A percentile compares a stretch with the other conserved stretches of the same genome.
phyloP scores from a whole-genome alignment of 2,329 filamentous ascomycete genomes.

The Epichloe festucae region DNA sequence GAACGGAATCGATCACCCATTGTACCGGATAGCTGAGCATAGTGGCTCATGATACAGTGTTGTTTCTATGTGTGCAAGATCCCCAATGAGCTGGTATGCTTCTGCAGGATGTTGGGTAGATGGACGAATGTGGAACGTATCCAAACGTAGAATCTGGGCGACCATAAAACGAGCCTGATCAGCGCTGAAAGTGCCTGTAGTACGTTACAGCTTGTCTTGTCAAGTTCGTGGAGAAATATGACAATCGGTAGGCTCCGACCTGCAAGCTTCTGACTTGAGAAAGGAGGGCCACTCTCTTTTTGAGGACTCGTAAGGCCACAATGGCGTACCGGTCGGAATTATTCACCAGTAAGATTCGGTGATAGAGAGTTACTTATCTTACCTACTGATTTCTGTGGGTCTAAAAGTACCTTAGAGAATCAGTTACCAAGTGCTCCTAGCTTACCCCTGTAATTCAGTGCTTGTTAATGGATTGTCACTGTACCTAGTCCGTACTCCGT shows the following conservation, averaged over 20 bases:
- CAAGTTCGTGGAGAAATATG: neutral
- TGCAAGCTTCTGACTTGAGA: neutral
- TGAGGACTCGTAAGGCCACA: too few species aligned
- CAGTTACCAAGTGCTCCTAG: too few species aligned
- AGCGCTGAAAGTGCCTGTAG: neutral
- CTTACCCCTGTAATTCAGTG: too few species aligned
- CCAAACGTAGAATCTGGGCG: neutral
- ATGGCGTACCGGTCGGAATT: too few species aligned
- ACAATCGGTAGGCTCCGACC: neutral
- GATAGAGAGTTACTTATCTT: too few species aligned
- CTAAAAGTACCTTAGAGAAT: too few species aligned
- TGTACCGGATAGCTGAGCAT: neutral
- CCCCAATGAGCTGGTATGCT: neutral
- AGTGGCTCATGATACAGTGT: slow-evolving; percentile 1
- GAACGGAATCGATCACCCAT: neutral
- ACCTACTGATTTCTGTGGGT: too few species aligned
- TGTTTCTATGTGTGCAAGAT: neutral
- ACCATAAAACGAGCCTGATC: neutral
- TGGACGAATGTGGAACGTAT: neutral
- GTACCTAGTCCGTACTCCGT: too few species aligned
- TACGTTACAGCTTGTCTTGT: neutral
- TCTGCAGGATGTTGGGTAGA: neutral
- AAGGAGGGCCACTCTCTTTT: neutral
- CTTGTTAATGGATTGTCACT: too few species aligned
- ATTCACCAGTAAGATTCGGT: too few species aligned